Evolutionary conservation across 2,329 filamentous ascomycete genomes (phyloP), one percentile per base, ranked within the genome.

Genomic region (Colletotrichum kahawae): DNA sequence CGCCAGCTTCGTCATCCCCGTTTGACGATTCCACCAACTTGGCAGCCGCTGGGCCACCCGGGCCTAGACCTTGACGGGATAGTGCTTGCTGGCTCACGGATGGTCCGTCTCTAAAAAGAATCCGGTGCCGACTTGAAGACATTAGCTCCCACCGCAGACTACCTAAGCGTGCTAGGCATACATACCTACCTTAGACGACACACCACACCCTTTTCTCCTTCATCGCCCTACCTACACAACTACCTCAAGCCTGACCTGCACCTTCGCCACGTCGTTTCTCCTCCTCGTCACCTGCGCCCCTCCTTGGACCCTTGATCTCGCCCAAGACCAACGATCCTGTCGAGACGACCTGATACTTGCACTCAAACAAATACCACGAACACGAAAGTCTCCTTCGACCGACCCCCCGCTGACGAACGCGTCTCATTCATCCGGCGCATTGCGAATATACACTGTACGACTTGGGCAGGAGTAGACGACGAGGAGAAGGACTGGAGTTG

Each of bases 1-100:
- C 51, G 18, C 48, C 68, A 60, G 48, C 69, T 73, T 71, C 69
- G 73, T 75, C 69, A 75, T 75, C 70, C 70, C 43, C 57, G 69
- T 73, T 75, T 72, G 73, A 73, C 57, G 48, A 68, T 68, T 68
- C 54, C 38, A 59, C 64, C 48, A 56, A 66, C 57, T 63, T 54
- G 69, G 43, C 59, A 56, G 71, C 65, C 69, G 43, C 69, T 57
- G 34, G 34, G 38, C 71, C 56, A 63, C 69, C 56, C 69, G 43
- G 56, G 72, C 62, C 69, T 72, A 73, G 57, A 68, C 72, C 69
- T 73, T 10, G 48, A 31, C n/a, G 70, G 73, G 57, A 68, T 75
- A 75, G 73, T 64, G 69, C 73, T 73, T 48, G 56, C 63, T 56
- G 63, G 48, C 65, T 29, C 59, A 34, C 56, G 57, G 69, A 72